phyloP scores from a whole-genome alignment of 2,329 filamentous ascomycete genomes.

The Lachnellula arida region DNA sequence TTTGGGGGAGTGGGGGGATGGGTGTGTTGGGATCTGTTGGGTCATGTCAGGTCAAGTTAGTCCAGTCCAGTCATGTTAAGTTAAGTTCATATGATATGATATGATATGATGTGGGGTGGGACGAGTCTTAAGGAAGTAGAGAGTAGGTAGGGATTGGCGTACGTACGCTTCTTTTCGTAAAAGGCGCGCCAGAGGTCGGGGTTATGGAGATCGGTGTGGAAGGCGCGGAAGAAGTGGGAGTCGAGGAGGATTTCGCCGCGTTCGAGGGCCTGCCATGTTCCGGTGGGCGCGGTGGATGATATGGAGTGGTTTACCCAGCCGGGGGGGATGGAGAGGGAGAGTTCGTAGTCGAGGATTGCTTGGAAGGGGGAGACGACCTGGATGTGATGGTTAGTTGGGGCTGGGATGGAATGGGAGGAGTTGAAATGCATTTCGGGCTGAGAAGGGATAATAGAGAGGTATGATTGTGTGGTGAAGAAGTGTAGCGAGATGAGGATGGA shows the following conservation, averaged over 20 bases:
- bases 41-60: too few relatives aligned
- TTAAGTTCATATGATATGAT: too few relatives aligned
- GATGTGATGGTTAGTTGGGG: conserved; percentile 13
- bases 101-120: too few relatives aligned
- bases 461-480: too few relatives aligned
- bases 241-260: conserved; percentile 76
- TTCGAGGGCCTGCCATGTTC: conserved; percentile 86
- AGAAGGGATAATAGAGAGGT: too few relatives aligned
- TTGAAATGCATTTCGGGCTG: neutral
- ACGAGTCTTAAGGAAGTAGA: too few relatives aligned
- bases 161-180: conserved; percentile 41
- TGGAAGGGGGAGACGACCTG: conserved; percentile 86
- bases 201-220: conserved; percentile 68
- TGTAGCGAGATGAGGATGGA: too few relatives aligned
- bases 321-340: conserved; percentile 67
- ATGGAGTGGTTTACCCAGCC: conserved; percentile 94
- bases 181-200: conserved; percentile 65
- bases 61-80: too few relatives aligned
- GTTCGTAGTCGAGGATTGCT: conserved; percentile 87
- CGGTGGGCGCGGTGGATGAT: conserved; percentile 68
- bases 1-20: conserved; percentile 58
- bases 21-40: neutral
- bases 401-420: neutral
- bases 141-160: conserved; percentile 33
- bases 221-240: conserved; percentile 67